A percentile compares a stretch with the other conserved stretches of the same genome.
These are phyloP conservation scores for Podospora sp. DNA, from an alignment of 495 filamentous ascomycete species.

Conservation along the genomic window DNA sequence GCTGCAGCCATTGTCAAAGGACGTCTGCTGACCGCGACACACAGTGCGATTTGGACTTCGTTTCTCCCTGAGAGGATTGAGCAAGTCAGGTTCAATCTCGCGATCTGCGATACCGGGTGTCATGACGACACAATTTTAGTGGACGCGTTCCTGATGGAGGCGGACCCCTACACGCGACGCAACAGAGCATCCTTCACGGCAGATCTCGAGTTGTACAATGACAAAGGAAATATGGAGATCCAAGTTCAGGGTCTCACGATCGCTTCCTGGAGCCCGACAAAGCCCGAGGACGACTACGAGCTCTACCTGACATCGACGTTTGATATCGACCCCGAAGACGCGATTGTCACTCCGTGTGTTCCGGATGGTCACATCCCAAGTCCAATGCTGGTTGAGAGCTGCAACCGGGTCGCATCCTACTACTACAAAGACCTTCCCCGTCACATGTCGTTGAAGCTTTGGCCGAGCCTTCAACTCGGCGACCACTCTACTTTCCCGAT, in stretches of 20 bases:
- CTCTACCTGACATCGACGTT: slow-evolving; percentile 46
- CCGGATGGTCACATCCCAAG: slow-evolving; percentile 2
- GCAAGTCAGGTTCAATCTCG: slow-evolving; percentile 43
- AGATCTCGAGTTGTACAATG: slow-evolving; percentile 44
- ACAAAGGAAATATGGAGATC: slow-evolving; percentile 38
- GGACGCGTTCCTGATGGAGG: slow-evolving; percentile 39
- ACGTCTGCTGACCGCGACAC: not conserved
- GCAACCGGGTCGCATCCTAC: slow-evolving; percentile 41
- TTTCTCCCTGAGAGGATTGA: slow-evolving; percentile 46
- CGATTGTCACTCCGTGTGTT: slow-evolving; percentile 30
- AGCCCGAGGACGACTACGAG: slow-evolving; percentile 46
- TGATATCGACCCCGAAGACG: slow-evolving; percentile 46
- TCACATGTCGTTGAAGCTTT: slow-evolving; percentile 1
- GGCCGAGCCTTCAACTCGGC: not conserved
- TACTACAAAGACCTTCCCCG: slow-evolving; percentile 23
- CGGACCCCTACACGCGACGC: slow-evolving; percentile 26
- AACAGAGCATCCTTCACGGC: slow-evolving; percentile 38
- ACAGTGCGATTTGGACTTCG: slow-evolving; percentile 44
- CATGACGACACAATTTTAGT: slow-evolving; percentile 33
- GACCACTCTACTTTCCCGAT: not conserved
- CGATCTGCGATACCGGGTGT: slow-evolving; percentile 30
- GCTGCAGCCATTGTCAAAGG: not conserved
- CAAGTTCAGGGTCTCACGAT: slow-evolving; percentile 47
- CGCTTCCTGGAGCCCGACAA: slow-evolving; percentile 39
- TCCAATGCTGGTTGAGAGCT: slow-evolving; percentile 39